A percentile compares a stretch with the other conserved stretches of the same genome.
These are phyloP conservation scores for Pharus latifolius DNA, from an alignment of 176 grass and related monocot genomes.

Conservation along the genomic window DNA sequence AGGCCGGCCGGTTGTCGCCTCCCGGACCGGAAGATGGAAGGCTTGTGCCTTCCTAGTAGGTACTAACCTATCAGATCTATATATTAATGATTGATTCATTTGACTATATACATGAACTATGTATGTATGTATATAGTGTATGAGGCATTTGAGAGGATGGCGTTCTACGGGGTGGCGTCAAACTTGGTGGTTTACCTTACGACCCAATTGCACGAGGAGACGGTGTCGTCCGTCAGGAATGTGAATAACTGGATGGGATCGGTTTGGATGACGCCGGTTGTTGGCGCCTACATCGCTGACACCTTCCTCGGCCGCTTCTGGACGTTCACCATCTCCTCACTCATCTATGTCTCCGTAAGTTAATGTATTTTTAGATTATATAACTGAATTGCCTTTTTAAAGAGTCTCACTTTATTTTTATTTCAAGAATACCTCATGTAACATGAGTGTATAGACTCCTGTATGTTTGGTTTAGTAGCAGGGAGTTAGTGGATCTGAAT, in stretches of 20 bases:
- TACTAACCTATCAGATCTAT: neutral
- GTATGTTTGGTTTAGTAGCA: too few relatives aligned
- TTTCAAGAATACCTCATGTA: neutral
- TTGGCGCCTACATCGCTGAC: constrained; percentile 66
- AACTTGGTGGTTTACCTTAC: constrained; percentile 84
- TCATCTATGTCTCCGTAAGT: constrained; percentile 62
- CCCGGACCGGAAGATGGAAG: constrained; percentile 57
- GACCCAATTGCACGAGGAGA: constrained; percentile 55
- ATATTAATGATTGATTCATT: neutral
- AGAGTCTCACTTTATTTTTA: neutral
- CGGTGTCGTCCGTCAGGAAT: constrained; percentile 60
- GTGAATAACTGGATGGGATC: constrained; percentile 75
- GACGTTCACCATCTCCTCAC: constrained; percentile 76
- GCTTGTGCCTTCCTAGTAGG: constrained; percentile 75
- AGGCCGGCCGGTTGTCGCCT: constrained; percentile 37
- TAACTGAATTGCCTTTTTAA: too few relatives aligned
- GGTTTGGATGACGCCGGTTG: constrained; percentile 69
- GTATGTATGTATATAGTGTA: constrained; percentile 24
- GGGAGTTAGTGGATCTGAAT: too few relatives aligned
- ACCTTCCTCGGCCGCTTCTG: constrained; percentile 72
- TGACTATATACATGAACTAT: neutral
- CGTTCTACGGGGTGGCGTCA: constrained; percentile 71
- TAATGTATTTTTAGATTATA: too few relatives aligned
- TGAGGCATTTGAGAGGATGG: constrained; percentile 80
- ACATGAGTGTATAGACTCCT: too few relatives aligned